Percentiles rank a stretch among this genome's conserved stretches.
These are phyloP conservation scores for Globisporangium cederbergense DNA, from an alignment of 352 stramenopile genomes.

Conservation along the genomic window DNA sequence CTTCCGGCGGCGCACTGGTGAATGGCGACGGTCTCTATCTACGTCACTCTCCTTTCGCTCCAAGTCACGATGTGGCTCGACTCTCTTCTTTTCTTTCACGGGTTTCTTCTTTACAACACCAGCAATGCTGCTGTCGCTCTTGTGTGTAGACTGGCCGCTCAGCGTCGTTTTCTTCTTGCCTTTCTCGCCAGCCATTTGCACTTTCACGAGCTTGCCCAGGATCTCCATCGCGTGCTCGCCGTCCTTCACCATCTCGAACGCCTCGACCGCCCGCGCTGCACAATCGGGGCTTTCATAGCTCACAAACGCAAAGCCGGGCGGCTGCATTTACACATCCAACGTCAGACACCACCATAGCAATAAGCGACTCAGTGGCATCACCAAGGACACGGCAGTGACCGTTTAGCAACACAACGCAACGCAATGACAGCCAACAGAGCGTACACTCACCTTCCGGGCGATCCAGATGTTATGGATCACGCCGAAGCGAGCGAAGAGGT, in stretches of 20 bases:
- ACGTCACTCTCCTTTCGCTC: not conserved
- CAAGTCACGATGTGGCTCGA: not conserved
- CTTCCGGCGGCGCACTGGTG: not conserved
- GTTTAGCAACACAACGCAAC: not conserved
- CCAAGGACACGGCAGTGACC: not conserved
- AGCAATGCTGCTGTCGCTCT: not conserved
- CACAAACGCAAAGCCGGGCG: conserved; percentile 82
- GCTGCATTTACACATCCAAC: conserved; percentile 25
- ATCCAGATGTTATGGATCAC: conserved; percentile 75
- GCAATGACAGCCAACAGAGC: not conserved
- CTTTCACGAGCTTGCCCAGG: conserved; percentile 67
- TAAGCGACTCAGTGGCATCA: no score
- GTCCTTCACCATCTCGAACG: conserved; percentile 19
- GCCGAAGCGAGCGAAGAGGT: conserved; percentile 59
- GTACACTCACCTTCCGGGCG: conserved; percentile 48
- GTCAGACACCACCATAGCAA: not conserved
- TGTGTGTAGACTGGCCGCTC: not conserved
- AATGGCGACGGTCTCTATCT: not conserved
- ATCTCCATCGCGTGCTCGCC: conserved; percentile 46
- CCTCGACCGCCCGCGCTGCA: conserved; percentile 45
- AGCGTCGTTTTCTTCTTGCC: conserved; percentile 9
- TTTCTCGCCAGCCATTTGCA: conserved; percentile 61
- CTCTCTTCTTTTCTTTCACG: conserved; percentile 4
- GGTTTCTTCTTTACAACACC: not conserved
- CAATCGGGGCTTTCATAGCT: conserved; percentile 43